These are phyloP conservation scores for Cucurbita ficifolia DNA, from an alignment of 306 rosid genomes.

Conservation along the genomic window DNA sequence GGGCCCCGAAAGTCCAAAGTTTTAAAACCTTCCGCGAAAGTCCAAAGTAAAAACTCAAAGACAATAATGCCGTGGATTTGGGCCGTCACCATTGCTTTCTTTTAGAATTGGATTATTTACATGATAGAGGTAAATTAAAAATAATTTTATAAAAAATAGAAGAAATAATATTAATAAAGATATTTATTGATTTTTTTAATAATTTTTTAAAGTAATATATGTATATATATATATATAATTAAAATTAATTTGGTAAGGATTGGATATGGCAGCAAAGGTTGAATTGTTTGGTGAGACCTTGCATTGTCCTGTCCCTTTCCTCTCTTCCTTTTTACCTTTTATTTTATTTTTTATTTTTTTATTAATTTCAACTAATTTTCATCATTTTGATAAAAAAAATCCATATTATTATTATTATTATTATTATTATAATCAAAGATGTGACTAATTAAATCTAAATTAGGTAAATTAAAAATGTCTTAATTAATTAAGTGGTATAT, in stretches of 20 bases:
- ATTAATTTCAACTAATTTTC: background rate
- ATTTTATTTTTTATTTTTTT: background rate
- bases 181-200: too few species aligned
- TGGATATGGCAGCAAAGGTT: background rate
- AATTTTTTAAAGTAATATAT: background rate
- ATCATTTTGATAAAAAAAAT: background rate
- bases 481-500: too few species aligned
- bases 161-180: background rate
- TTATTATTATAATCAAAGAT: too few species aligned
- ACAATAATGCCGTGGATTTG: too few species aligned
- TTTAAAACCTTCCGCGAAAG: too few species aligned
- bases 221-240: background rate
- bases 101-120: background rate
- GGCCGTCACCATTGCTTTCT: too few species aligned
- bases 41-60: too few species aligned
- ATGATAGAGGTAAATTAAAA: background rate
- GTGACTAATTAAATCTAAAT: too few species aligned
- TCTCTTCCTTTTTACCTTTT: background rate
- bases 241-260: background rate
- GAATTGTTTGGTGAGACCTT: background rate
- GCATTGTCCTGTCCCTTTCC: constrained; percentile 2
- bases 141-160: too few species aligned
- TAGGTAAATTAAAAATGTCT: too few species aligned
- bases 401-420: too few species aligned
- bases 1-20: too few species aligned